Base-by-base conservation (phyloP, 2,329 filamentous ascomycete genomes). In the Bretziella fagacearum region DNA sequence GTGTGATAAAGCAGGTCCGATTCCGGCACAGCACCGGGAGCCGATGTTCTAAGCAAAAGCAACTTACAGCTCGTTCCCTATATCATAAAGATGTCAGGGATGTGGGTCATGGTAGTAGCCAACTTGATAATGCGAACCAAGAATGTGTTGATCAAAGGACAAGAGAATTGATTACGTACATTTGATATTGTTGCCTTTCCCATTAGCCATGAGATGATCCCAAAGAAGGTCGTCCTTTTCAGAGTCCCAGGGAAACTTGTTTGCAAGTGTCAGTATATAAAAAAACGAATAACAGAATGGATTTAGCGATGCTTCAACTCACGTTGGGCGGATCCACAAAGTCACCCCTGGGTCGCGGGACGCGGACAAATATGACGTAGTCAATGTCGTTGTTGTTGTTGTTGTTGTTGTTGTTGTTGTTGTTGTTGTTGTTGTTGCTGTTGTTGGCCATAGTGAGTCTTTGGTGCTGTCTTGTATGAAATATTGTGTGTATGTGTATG, bases 271-370 rank as follows among this genome's bases (percentile, higher is more conserved):
- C n/a, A 32, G 32, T 30, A 10, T 33, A 13, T 25, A 27, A n/a
- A 27, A n/a, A 30, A 2, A n/a, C n/a, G n/a, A n/a, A n/a, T n/a
- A n/a, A n/a, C n/a, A n/a, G n/a, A n/a, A n/a, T n/a, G n/a, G n/a
- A 39, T 13, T 17, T 30, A 23, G 23, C 6, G 35, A 39, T 50
- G 60, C 73, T 60, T n/a, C 22, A 25, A 26, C 39, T 26, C 71
- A 87, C 87, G 53, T 81, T 79, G 40, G 84, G 82, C 49, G 91
- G 91, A 62, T 98, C 89, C 52, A 87, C 74, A 64, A 98, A 98
- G 56, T 83, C 77, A 33, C 82, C 81, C 48, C 91, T 75, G 29
- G 81, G 75, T 57, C 94, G 93, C 20, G 91, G 91, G n/a, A 96
- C 73, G 52, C 87, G 74, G 53, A 98, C 75, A 57, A 93, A 84